phyloP scores from a whole-genome alignment of 2,329 filamentous ascomycete genomes.

The Colletotrichum tofieldiae region DNA sequence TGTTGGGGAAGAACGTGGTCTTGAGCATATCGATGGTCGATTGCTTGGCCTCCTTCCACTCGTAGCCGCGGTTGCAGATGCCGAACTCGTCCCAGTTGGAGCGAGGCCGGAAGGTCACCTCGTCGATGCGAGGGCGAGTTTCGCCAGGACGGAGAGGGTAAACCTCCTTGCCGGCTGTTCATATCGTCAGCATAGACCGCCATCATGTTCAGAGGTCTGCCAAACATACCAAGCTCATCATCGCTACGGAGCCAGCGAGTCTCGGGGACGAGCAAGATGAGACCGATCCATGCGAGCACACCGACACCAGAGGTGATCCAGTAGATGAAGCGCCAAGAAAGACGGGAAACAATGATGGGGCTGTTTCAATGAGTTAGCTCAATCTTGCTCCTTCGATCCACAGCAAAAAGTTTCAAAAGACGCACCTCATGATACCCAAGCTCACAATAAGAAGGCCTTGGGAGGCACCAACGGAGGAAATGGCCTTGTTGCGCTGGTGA shows the following conservation, averaged over 20 bases:
- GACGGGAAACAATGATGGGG: slow-evolving; percentile 50
- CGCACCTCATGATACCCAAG: slow-evolving; percentile 47
- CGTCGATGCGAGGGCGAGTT: slow-evolving; percentile 42
- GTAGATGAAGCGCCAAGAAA: slow-evolving; percentile 56
- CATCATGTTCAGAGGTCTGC: neutral
- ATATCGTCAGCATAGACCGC: neutral
- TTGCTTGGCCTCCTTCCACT: slow-evolving; percentile 47
- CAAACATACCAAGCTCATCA: slow-evolving; percentile 49
- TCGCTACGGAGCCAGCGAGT: slow-evolving; percentile 52
- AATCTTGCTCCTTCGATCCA: neutral
- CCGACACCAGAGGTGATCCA: slow-evolving; percentile 51
- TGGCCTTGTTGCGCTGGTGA: slow-evolving; percentile 55
- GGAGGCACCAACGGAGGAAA: slow-evolving; percentile 51
- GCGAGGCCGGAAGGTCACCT: slow-evolving; percentile 45
- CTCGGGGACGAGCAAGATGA: slow-evolving; percentile 56
- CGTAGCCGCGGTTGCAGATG: slow-evolving; percentile 51
- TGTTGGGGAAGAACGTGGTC: slow-evolving; percentile 53
- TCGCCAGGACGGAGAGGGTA: slow-evolving; percentile 43
- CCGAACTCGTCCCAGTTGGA: slow-evolving; percentile 52
- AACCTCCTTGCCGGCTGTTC: slow-evolving; percentile 42
- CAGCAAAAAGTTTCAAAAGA: neutral
- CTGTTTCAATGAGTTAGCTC: slow-evolving; percentile 21
- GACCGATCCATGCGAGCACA: slow-evolving; percentile 52
- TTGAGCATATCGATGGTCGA: slow-evolving; percentile 51
- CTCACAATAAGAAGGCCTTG: slow-evolving; percentile 51